phyloP scores from a whole-genome alignment of 805 yeast genomes.

The Isabelozyma pseudorhagii region DNA sequence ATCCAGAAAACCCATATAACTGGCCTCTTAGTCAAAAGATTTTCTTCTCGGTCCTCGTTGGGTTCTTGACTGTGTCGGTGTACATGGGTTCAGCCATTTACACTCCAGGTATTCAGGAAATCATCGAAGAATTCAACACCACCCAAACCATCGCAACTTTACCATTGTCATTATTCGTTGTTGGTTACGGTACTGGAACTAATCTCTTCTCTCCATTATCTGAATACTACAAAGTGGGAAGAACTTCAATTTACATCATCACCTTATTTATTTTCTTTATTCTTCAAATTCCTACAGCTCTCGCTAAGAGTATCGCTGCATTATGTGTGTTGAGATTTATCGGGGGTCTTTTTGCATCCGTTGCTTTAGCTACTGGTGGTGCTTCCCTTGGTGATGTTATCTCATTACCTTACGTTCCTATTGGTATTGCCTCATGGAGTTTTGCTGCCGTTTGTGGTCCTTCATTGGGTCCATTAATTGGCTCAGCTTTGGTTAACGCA shows the following conservation, averaged over 20 bases:
- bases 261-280: slow-evolving; percentile 47
- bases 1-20: slow-evolving; percentile 54
- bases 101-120: slow-evolving; percentile 47
- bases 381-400: slow-evolving; percentile 54
- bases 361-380: slow-evolving; percentile 57
- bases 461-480: slow-evolving; percentile 53
- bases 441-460: slow-evolving; percentile 56
- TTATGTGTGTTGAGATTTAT: slow-evolving; percentile 50
- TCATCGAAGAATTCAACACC: slow-evolving; percentile 45
- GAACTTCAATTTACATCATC: slow-evolving; percentile 47
- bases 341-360: slow-evolving; percentile 54
- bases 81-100: slow-evolving; percentile 58
- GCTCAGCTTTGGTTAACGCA: slow-evolving; percentile 47
- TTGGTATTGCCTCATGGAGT: slow-evolving; percentile 51
- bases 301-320: slow-evolving; percentile 48
- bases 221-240: slow-evolving; percentile 52
- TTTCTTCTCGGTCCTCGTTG: slow-evolving; percentile 35
- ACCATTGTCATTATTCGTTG: slow-evolving; percentile 52
- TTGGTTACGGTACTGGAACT: slow-evolving; percentile 64
- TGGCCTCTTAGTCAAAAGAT: slow-evolving; percentile 47
- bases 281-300: slow-evolving; percentile 57
- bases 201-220: slow-evolving; percentile 57
- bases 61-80: slow-evolving; percentile 47
- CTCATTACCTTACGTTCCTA: slow-evolving; percentile 38
- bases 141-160: slow-evolving; percentile 44